phyloP scores from a whole-genome alignment of 2,329 filamentous ascomycete genomes.

The Aspergillus unguis region DNA sequence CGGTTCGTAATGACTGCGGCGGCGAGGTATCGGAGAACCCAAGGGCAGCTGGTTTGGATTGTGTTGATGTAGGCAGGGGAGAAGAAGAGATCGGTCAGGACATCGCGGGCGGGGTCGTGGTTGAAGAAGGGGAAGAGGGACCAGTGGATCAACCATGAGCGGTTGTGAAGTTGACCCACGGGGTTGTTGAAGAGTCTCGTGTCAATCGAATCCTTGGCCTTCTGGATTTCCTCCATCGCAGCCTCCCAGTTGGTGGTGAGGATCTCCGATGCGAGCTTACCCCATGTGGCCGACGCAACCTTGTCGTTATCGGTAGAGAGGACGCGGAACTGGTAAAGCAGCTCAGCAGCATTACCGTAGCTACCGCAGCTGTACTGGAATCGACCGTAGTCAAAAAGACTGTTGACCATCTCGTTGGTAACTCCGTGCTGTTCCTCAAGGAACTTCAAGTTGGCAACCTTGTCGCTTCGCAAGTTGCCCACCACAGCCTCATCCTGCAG shows the following conservation, averaged over 20 bases:
- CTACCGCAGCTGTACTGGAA: constrained; percentile 98
- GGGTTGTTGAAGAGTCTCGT: constrained; percentile 94
- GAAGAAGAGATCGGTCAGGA: constrained; percentile 94
- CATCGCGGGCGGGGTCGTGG: constrained; percentile 85
- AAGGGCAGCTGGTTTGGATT: constrained; percentile 95
- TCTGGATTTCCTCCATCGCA: constrained; percentile 84
- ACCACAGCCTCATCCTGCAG: constrained; percentile 87
- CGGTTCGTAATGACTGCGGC: constrained; percentile 94
- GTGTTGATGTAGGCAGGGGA: constrained; percentile 98
- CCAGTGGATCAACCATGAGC: constrained; percentile 98
- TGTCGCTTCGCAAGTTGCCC: constrained; percentile 87
- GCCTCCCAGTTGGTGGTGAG: constrained; percentile 92
- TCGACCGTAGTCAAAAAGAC: constrained; percentile 90
- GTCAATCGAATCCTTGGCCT: constrained; percentile 89
- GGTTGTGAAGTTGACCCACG: constrained; percentile 90
- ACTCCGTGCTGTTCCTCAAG: constrained; percentile 95
- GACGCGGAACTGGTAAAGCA: constrained; percentile 96
- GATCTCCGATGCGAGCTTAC: constrained; percentile 95
- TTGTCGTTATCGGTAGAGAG: constrained; percentile 98
- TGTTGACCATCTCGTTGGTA: constrained; percentile 91
- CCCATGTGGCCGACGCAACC: constrained; percentile 93
- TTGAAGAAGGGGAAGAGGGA: constrained; percentile 98
- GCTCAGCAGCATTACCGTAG: constrained; percentile 83
- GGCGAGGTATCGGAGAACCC: constrained; percentile 90
- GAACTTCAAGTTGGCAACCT: constrained; percentile 97